Percentiles rank a stretch among this genome's conserved stretches.
Evolutionary conservation across 768 basidiomycete genomes (phyloP).

Genomic region (Leucogyrophana mollusca): DNA sequence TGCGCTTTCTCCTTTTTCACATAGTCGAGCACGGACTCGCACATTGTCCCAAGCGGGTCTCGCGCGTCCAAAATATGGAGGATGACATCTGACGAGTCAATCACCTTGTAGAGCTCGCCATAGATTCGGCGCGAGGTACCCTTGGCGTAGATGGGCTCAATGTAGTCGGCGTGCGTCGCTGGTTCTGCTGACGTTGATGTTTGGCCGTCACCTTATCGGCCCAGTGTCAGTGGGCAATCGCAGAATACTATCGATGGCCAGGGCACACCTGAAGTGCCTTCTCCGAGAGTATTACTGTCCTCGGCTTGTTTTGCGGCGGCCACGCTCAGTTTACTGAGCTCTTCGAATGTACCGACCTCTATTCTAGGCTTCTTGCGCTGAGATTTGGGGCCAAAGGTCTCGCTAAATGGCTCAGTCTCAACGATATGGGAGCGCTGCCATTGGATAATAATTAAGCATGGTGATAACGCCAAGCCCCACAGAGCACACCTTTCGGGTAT

Average conservation of each 20-base stretch:
- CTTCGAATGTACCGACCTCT: conserved; percentile 89
- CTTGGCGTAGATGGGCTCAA: conserved; percentile 92
- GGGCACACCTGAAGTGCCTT: conserved; percentile 44
- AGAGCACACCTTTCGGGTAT: conserved; percentile 63
- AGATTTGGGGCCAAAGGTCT: conserved; percentile 95
- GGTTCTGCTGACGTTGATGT: conserved; percentile 31
- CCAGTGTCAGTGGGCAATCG: conserved; percentile 3
- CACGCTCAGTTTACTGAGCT: conserved; percentile 68
- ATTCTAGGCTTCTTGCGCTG: conserved; percentile 89
- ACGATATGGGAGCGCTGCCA: conserved; percentile 85
- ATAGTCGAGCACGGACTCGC: conserved; percentile 90
- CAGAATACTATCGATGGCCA: background rate
- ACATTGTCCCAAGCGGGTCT: conserved; percentile 93
- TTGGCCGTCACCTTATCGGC: conserved; percentile 9
- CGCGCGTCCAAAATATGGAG: conserved; percentile 94
- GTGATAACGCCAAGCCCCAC: background rate
- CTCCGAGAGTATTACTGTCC: conserved; percentile 34
- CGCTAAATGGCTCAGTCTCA: conserved; percentile 91
- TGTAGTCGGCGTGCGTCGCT: conserved; percentile 71
- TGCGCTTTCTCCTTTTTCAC: conserved; percentile 95
- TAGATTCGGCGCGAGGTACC: conserved; percentile 96
- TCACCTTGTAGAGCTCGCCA: conserved; percentile 98
- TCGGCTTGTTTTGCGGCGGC: conserved; percentile 57
- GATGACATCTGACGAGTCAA: conserved; percentile 97
- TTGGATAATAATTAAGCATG: conserved; percentile 5